Conservation (phyloP, 2,329 filamentous ascomycete genomes). For the Nothophaeocryptopus gaeumannii region DNA sequence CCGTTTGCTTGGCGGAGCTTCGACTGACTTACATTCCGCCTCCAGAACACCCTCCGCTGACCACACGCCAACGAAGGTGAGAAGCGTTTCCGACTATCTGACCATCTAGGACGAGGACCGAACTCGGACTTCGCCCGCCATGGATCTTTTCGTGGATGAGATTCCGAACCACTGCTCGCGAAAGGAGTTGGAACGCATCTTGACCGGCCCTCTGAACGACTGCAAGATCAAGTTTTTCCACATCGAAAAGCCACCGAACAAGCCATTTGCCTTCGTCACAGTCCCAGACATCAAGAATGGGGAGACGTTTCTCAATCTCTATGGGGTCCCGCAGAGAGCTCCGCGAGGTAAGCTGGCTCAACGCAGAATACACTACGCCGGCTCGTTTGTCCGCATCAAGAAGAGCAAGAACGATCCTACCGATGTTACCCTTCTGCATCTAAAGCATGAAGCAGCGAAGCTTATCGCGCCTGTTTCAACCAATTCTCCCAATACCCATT, state of each 20-base stretch:
- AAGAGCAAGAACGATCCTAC: conserved; percentile 14
- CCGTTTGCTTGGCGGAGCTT: too few species aligned
- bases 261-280: conserved; percentile 46
- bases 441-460: conserved; percentile 18
- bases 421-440: conserved; percentile 26
- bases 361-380: conserved; percentile 10
- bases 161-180: conserved; percentile 44
- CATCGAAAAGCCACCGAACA: conserved; percentile 43
- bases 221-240: conserved; percentile 45
- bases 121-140: conserved; percentile 22
- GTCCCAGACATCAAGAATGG: conserved; percentile 43
- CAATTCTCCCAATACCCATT: too few species aligned
- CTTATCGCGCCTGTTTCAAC: too few species aligned
- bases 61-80: too few species aligned
- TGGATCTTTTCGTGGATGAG: conserved; percentile 50
- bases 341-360: conserved; percentile 16
- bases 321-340: conserved; percentile 27
- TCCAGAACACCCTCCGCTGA: too few species aligned
- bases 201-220: conserved; percentile 38
- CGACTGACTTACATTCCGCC: too few species aligned
- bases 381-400: conserved; percentile 5
- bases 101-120: too few species aligned
- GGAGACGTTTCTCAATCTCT: conserved; percentile 42
- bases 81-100: too few species aligned
- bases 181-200: conserved; percentile 41